phyloP scores from a whole-genome alignment of 2,329 filamentous ascomycete species.

The Pezicula rhizophila region DNA sequence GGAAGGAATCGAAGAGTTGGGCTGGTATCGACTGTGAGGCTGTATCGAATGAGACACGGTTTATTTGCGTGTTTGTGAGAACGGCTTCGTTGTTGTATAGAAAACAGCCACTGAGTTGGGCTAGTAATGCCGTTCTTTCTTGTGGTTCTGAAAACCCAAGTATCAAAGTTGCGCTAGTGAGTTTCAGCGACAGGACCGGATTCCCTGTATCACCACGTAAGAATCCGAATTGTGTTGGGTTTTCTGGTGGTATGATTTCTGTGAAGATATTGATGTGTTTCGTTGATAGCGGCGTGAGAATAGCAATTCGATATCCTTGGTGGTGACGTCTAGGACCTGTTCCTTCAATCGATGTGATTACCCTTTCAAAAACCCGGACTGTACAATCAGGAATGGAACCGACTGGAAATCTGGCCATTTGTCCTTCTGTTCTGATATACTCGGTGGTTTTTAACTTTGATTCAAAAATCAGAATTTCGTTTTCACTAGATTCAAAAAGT shows the following conservation, averaged over 20 bases:
- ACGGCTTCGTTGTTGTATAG: constrained; percentile 61
- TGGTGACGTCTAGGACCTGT: constrained; percentile 66
- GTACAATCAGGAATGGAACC: constrained; percentile 68
- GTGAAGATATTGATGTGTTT: constrained; percentile 71
- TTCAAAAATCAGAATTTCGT: constrained; percentile 64
- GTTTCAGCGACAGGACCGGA: constrained; percentile 59
- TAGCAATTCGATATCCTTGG: constrained; percentile 67
- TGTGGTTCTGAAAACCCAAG: constrained; percentile 66
- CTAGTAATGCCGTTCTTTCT: constrained; percentile 64
- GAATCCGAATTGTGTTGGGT: constrained; percentile 73
- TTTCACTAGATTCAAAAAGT: constrained; percentile 59
- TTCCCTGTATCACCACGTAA: constrained; percentile 62
- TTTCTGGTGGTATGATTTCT: constrained; percentile 56
- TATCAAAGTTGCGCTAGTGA: constrained; percentile 59
- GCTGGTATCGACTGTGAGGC: constrained; percentile 47
- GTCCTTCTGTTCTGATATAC: constrained; percentile 64
- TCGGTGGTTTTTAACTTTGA: constrained; percentile 66
- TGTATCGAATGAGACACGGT: constrained; percentile 57
- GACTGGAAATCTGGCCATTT: constrained; percentile 57
- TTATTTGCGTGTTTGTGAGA: constrained; percentile 59
- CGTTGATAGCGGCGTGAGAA: constrained; percentile 68
- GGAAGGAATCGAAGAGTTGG: constrained; percentile 37
- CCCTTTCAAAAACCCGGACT: constrained; percentile 66
- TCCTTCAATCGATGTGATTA: constrained; percentile 60
- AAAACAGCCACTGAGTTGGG: constrained; percentile 63